Percentiles rank a stretch among this genome's conserved stretches.
Evolutionary conservation across 768 basidiomycete species (phyloP).

Genomic region (Rhodotorula sphaerocarpa): DNA sequence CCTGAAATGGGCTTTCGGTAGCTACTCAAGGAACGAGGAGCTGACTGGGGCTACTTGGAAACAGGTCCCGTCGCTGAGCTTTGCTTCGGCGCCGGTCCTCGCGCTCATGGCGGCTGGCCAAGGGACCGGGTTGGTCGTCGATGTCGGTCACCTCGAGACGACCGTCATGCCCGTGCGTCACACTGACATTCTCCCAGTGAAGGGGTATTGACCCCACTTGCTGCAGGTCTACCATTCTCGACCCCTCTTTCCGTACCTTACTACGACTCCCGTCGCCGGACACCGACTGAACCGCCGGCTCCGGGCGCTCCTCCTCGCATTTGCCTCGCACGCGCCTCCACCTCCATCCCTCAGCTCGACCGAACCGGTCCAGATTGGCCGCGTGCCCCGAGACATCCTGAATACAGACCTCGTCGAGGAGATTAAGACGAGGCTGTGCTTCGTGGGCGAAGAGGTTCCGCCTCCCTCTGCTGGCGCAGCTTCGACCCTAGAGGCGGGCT

Average conservation of each 20-base stretch:
- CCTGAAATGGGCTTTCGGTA: constrained; percentile 20
- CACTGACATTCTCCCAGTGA: background rate
- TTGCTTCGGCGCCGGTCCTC: constrained; percentile 78
- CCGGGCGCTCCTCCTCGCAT: constrained; percentile 68
- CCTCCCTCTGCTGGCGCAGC: no score
- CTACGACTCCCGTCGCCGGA: constrained; percentile 83
- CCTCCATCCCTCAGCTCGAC: constrained; percentile 61
- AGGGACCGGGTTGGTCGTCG: constrained; percentile 86
- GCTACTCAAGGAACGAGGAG: no score
- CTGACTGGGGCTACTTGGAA: background rate
- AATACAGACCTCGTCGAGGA: constrained; percentile 76
- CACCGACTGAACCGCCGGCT: constrained; percentile 68
- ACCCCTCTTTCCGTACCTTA: constrained; percentile 72
- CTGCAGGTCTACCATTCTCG: constrained; percentile 77
- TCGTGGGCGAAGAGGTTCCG: constrained; percentile 57
- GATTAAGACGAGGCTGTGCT: constrained; percentile 80
- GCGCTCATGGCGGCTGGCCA: constrained; percentile 76
- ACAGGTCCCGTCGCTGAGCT: constrained; percentile 88
- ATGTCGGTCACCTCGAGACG: constrained; percentile 86
- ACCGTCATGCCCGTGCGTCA: constrained; percentile 69
- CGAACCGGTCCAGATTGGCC: constrained; percentile 51
- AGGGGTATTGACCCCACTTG: background rate
- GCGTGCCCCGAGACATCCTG: constrained; percentile 69
- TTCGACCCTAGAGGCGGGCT: background rate
- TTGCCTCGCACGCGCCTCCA: constrained; percentile 76